These are phyloP conservation scores for Lepidopterella palustris DNA, from an alignment of 495 filamentous ascomycete genomes.

Conservation along the genomic window DNA sequence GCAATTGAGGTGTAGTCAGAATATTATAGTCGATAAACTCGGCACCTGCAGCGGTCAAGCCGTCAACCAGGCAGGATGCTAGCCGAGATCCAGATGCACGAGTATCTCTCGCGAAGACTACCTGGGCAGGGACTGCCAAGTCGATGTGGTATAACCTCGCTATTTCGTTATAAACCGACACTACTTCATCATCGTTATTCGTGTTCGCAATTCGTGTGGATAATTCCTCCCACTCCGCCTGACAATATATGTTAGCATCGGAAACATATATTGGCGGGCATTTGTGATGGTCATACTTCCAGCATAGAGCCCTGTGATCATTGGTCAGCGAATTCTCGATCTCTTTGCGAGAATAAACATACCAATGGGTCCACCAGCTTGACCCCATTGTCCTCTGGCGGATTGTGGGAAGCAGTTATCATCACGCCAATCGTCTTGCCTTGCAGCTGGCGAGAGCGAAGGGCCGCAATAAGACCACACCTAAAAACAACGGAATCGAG, in stretches of 20 bases:
- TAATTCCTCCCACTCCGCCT: slow-evolving; percentile 88
- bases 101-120: slow-evolving; percentile 89
- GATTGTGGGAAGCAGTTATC: slow-evolving; percentile 98
- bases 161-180: slow-evolving; percentile 67
- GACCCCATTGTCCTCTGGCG: slow-evolving; percentile 92
- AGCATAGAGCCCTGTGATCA: slow-evolving; percentile 78
- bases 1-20: slow-evolving; percentile 90
- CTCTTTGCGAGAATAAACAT: slow-evolving; percentile 17
- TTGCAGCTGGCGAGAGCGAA: slow-evolving; percentile 84
- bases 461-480: slow-evolving; percentile 78
- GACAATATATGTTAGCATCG: slow-evolving; percentile 21
- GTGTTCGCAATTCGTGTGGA: slow-evolving; percentile 83
- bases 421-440: slow-evolving; percentile 93
- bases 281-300: slow-evolving; percentile 48
- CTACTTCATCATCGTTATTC: slow-evolving; percentile 61
- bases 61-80: slow-evolving; percentile 66
- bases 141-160: slow-evolving; percentile 68
- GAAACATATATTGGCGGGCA: too few relatives aligned
- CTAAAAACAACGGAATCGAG: slow-evolving; percentile 90
- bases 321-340: slow-evolving; percentile 11
- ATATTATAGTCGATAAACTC: slow-evolving; percentile 74
- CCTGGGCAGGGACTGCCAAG: slow-evolving; percentile 59
- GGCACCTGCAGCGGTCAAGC: slow-evolving; percentile 65
- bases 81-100: slow-evolving; percentile 83
- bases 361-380: slow-evolving; percentile 97